Conservation (phyloP, 495 filamentous ascomycete genomes). For the Jackrogersella minutella region DNA sequence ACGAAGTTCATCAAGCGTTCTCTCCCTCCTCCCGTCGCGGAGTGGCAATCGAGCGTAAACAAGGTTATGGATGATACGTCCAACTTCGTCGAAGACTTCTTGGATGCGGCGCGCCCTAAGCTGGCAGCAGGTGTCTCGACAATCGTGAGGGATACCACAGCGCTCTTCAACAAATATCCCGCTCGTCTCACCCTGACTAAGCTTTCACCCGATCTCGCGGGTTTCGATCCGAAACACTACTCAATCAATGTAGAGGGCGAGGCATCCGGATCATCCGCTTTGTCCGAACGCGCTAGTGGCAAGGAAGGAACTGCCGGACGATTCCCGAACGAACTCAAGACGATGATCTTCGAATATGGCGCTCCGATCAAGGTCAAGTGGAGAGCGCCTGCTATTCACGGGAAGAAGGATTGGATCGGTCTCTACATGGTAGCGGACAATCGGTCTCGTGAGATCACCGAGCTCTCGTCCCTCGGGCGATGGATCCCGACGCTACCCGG, state of each 20-base stretch:
- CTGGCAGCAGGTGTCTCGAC: conserved; percentile 85
- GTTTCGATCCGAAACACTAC: conserved; percentile 86
- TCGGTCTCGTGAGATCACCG: conserved; percentile 79
- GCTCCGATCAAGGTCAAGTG: conserved; percentile 89
- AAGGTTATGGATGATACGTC: conserved; percentile 83
- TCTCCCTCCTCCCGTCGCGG: conserved; percentile 77
- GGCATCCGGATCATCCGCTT: conserved; percentile 55
- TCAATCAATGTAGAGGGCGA: conserved; percentile 76
- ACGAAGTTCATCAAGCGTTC: conserved; percentile 88
- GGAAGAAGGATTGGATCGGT: conserved; percentile 94
- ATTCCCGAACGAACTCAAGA: conserved; percentile 64
- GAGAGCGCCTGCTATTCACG: conserved; percentile 90
- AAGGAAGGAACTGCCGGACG: conserved; percentile 56
- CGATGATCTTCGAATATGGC: conserved; percentile 85
- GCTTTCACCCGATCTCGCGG: conserved; percentile 80
- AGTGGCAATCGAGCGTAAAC: conserved; percentile 83
- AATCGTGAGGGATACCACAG: conserved; percentile 86
- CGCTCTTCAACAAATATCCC: conserved; percentile 89
- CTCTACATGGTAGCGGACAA: conserved; percentile 96
- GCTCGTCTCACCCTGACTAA: conserved; percentile 85
- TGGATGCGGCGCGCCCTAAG: conserved; percentile 87
- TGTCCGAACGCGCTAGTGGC: conserved; percentile 59
- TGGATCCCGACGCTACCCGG: conserved; percentile 85
- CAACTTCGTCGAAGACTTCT: conserved; percentile 88
- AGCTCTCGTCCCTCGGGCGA: conserved; percentile 84